Evolutionary conservation across 2,329 filamentous ascomycete genomes (phyloP).

Genomic region (Albifimbria verrucaria): DNA sequence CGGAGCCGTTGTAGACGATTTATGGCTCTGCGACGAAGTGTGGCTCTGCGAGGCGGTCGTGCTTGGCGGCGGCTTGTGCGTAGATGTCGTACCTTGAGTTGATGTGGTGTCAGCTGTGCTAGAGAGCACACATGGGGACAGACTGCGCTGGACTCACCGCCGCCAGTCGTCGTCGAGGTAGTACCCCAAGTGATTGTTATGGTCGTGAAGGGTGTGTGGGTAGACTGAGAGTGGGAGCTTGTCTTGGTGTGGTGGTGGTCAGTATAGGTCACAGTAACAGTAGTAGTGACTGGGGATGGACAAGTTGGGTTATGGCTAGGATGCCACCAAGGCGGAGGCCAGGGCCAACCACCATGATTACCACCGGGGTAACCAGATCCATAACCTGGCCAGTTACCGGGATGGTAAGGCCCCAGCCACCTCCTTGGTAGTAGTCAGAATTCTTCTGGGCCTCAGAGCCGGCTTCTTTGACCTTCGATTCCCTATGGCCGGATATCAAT

Average conservation of each 20-base stretch:
- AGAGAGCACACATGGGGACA: constrained; percentile 18
- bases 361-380: background rate
- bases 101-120: constrained; percentile 17
- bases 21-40: background rate
- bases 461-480: too few species aligned
- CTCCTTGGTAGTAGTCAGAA: too few species aligned
- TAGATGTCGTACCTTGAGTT: constrained; percentile 7
- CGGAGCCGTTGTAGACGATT: background rate
- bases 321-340: background rate
- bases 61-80: background rate
- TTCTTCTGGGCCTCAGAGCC: too few species aligned
- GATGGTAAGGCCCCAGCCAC: too few species aligned
- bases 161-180: background rate
- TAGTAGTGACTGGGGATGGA: background rate
- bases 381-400: background rate
- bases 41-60: background rate
- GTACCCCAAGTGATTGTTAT: background rate
- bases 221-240: background rate
- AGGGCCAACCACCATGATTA: background rate
- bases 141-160: background rate
- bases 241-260: background rate
- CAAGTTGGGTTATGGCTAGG: background rate
- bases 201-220: background rate
- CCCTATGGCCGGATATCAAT: too few species aligned
- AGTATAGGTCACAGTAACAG: background rate